Evolutionary conservation across 176 grass and related monocot species (phyloP), one percentile per base, ranked within the genome.

Genomic region (Pontederia paniculata): DNA sequence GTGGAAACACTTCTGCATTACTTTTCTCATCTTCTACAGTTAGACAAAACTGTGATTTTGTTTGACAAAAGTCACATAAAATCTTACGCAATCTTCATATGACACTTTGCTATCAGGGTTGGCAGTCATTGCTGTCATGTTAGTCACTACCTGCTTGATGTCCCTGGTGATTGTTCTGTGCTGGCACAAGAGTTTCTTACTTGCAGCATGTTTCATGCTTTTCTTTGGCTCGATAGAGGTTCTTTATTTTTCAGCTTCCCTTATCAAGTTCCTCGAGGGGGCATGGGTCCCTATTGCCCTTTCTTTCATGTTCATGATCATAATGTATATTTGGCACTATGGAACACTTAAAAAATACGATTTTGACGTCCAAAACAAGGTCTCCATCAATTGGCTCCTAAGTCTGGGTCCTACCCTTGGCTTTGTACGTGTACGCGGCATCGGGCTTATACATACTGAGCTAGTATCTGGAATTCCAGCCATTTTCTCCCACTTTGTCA

Each of bases 131-230:
- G 76, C 85, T 57, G 91, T 96, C 13, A 89, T 96, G 91, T 72
- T 96, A 1, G 93, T 98, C 51, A 98, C 87, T 9, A 98, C 94
- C 44, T 91, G 86, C 65, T 84, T 98, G 51, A 98, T 98, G 87
- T 82, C 80, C 41, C 49, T 98, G 17, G 83, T 98, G 23, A 98
- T 98, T 49, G 52, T 79, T 18, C 80, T 98, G 43, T 98, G 80
- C 59, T 98, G 94, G 94, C 79, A 82, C 67, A 91, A 88, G 72
- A 91, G 82, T 64, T 56, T 81, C 8, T 13, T 82, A 12, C 55
- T 78, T 37, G 73, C 87, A 25, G 51, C 84, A 12, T 20, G 49
- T 15, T 98, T 98, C 75, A 69, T 98, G 63, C 10, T 93, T 17
- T 82, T 91, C 72, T 98, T 98, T 56, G 86, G 86, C 54, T 60